Evolutionary conservation across 176 grass and related monocot species (phyloP).

Genomic region (Poa pratensis): DNA sequence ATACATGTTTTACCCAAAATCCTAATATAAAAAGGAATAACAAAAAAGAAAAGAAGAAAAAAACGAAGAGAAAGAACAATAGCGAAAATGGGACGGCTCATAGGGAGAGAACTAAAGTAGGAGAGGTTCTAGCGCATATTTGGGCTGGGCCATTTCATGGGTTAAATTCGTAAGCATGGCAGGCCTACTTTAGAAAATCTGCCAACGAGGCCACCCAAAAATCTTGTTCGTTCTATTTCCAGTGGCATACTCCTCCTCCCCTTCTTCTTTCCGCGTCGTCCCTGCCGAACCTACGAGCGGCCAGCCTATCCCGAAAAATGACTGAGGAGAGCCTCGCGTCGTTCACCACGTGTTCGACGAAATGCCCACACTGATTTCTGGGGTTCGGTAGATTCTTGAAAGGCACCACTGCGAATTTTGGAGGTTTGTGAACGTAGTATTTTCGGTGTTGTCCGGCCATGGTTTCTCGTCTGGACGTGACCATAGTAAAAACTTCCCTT

Average conservation of each 20-base stretch:
- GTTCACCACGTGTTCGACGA: conserved; percentile 32
- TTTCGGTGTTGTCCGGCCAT: background rate
- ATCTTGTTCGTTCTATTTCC: background rate
- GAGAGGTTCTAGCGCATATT: no score
- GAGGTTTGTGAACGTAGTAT: background rate
- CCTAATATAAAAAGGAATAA: no score
- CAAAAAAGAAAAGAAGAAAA: no score
- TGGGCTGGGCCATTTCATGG: background rate
- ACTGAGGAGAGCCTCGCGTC: background rate
- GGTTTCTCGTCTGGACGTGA: background rate
- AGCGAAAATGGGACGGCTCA: no score
- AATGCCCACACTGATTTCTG: conserved; percentile 19
- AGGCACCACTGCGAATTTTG: background rate
- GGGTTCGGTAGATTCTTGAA: background rate
- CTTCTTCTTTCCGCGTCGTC: no score
- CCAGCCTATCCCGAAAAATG: background rate
- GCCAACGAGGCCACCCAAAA: background rate
- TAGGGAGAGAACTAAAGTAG: no score
- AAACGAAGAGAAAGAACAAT: no score
- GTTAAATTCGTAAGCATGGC: background rate
- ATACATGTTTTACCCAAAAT: no score
- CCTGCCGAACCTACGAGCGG: background rate
- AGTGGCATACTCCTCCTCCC: background rate
- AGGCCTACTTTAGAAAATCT: background rate
- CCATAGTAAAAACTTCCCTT: background rate